Evolutionary conservation across 495 filamentous ascomycete species (phyloP), one percentile per base, ranked within the genome.

Genomic region (Penicillium pancosmium): DNA sequence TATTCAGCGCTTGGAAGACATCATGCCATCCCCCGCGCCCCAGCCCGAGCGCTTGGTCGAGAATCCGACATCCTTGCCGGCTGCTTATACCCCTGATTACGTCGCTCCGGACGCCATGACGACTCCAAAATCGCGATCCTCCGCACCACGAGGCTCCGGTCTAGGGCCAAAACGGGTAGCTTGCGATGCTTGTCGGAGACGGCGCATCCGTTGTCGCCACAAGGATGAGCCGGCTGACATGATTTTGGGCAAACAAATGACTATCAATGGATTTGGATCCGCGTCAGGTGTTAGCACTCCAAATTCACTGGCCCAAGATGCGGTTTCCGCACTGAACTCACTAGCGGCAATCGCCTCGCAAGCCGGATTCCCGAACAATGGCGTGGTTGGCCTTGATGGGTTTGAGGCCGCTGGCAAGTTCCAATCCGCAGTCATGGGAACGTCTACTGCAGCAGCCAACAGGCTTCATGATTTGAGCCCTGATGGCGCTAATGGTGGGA

Each of bases 141-240:
- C 68, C 13, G 41, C n/a, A 18, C 69, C 65, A 41, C 74, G 77
- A 27, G 64, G 68, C 31, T 79, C 74, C 33, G 78, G 79, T 10
- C 65, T 82, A 34, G 80, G 79, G 11, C 78, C 80, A 15, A 82
- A 82, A 60, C 69, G 78, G 8, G 78, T 81, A 19, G 81, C 80
- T 50, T 84, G 81, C 66, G 81, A 84, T 60, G 79, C 80, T 23
- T 84, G 81, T 69, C 80, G 81, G 23, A 77, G 78, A 57, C 75
- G 80, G 56, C 73, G 81, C 16, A 82, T 82, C 47, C 76, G 79
- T 51, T 84, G 81, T 62, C 78, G 80, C 49, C 81, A 84, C 60
- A 83, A 82, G 59, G 78, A 81, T 58, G 77, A 80, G 44, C 73
- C 74, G 16, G 64, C 55, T 41, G 74, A 78, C 48, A 35, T 63